These are phyloP conservation scores for Coelastrella sp. DNA, from an alignment of 139 green algal species.

Conservation along the genomic window DNA sequence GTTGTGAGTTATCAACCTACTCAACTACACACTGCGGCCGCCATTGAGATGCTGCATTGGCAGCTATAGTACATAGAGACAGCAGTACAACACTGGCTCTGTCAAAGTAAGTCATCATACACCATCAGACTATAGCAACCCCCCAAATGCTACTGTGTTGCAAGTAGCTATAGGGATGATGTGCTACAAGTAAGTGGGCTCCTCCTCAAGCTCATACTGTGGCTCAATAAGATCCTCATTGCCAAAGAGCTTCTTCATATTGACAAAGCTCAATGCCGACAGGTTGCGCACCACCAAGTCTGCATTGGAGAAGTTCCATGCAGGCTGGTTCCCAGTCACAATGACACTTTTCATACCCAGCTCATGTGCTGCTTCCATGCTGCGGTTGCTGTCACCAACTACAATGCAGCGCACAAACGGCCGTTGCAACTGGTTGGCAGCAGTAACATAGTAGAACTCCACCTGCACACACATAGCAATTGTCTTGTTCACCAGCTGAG, in stretches of 20 bases:
- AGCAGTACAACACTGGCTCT: too few relatives aligned
- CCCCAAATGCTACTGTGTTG: constrained; percentile 4
- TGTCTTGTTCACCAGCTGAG: background rate
- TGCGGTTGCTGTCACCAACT: constrained; percentile 85
- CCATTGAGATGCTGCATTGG: background rate
- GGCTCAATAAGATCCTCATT: constrained; percentile 75
- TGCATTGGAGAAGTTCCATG: constrained; percentile 90
- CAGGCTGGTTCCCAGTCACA: constrained; percentile 78
- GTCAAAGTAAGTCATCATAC: too few relatives aligned
- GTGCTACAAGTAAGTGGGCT: constrained; percentile 27
- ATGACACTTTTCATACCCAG: constrained; percentile 92
- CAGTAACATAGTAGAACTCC: constrained; percentile 80
- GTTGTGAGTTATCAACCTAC: too few relatives aligned
- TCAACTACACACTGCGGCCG: background rate
- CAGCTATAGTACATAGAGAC: background rate
- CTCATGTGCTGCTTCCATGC: constrained; percentile 93
- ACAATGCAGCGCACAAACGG: constrained; percentile 93
- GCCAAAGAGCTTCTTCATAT: constrained; percentile 94
- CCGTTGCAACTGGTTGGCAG: constrained; percentile 77
- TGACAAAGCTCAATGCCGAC: constrained; percentile 86
- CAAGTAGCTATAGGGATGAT: constrained; percentile 7
- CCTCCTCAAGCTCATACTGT: constrained; percentile 38
- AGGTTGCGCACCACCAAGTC: constrained; percentile 92
- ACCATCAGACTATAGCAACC: too few relatives aligned
- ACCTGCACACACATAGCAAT: constrained; percentile 39